Conservation (phyloP, 208 protist species). For the Acanthamoeba royreba region DNA sequence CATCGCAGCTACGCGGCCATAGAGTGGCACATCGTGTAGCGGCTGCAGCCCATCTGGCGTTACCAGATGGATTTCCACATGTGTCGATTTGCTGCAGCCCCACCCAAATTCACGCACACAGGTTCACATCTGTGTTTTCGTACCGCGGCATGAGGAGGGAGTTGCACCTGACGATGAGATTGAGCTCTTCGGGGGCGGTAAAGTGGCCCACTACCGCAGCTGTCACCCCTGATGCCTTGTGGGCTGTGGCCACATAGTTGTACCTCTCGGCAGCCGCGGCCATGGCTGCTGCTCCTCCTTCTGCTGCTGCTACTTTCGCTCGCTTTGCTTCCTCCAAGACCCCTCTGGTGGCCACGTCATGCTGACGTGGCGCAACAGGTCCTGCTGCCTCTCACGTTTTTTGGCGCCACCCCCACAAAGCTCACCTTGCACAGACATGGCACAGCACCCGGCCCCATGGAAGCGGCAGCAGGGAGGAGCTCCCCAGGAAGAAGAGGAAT, state of each 20-base stretch:
- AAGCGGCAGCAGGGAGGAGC: too few relatives aligned
- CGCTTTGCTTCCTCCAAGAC: too few relatives aligned
- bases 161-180: slow-evolving; percentile 76
- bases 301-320: not conserved
- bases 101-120: not conserved
- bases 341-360: too few relatives aligned
- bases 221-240: slow-evolving; percentile 75
- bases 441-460: not conserved
- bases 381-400: not conserved
- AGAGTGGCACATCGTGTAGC: slow-evolving; percentile 73
- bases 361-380: not conserved
- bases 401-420: too few relatives aligned
- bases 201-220: slow-evolving; percentile 69
- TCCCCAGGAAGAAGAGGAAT: not conserved
- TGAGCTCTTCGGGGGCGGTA: slow-evolving; percentile 67
- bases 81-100: slow-evolving; percentile 70
- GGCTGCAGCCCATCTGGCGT: slow-evolving; percentile 68
- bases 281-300: not conserved
- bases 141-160: not conserved
- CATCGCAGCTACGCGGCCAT: slow-evolving; percentile 74
- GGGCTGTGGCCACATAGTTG: slow-evolving; percentile 81
- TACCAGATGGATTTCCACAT: slow-evolving; percentile 74
- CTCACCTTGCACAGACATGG: too few relatives aligned
- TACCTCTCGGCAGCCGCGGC: too few relatives aligned
- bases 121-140: not conserved